phyloP scores from a whole-genome alignment of 2,329 filamentous ascomycete species.

The Pestalotiopsis sp. region DNA sequence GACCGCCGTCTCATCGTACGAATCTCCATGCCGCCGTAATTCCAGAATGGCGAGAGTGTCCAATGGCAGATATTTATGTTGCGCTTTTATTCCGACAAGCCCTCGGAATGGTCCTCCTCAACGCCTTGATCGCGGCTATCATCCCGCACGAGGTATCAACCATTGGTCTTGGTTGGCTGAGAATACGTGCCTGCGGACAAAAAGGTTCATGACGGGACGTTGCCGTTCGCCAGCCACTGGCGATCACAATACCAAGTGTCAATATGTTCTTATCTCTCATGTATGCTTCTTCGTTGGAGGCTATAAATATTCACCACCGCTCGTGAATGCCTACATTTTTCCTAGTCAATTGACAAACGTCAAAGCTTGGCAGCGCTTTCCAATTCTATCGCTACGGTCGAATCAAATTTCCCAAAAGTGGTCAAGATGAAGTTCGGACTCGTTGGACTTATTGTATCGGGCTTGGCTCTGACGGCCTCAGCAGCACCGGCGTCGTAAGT shows the following conservation, averaged over 20 bases:
- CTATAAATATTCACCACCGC: background rate
- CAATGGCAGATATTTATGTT: no score
- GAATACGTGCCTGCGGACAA: background rate
- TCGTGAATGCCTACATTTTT: no score
- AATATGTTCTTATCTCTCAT: background rate
- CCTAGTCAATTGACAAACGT: no score
- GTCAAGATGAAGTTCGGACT: background rate
- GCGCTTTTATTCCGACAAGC: no score
- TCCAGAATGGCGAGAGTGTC: no score
- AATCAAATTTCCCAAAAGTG: no score
- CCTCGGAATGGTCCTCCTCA: background rate
- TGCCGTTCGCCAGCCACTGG: background rate
- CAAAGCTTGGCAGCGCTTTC: no score
- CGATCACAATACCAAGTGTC: background rate
- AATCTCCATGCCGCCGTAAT: background rate
- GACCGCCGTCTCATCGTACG: background rate
- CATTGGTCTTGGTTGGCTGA: background rate
- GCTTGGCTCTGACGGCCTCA: background rate
- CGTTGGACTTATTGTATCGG: background rate
- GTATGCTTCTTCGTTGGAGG: background rate
- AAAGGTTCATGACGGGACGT: background rate
- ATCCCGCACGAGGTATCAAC: background rate
- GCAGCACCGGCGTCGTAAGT: background rate
- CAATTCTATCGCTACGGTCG: no score
- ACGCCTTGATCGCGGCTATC: background rate